Conservation (phyloP, 345 rosid genomes). For the Rhizophora mangle region DNA sequence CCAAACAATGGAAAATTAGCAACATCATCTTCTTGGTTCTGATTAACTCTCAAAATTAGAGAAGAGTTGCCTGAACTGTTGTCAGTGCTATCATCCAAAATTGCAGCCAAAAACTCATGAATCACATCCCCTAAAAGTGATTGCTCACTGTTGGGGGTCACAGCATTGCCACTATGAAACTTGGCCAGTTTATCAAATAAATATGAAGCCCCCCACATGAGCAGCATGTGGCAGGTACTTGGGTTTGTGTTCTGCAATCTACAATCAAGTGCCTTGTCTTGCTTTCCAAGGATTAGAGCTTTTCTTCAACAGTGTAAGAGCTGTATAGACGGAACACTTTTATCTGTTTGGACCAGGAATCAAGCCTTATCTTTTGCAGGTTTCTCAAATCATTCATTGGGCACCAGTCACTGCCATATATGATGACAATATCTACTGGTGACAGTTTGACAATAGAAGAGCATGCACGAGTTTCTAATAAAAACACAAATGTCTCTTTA, state of each 20-base stretch:
- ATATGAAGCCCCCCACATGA: constrained; percentile 80
- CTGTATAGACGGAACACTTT: constrained; percentile 77
- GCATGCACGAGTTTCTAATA: constrained; percentile 88
- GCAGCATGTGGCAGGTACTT: constrained; percentile 48
- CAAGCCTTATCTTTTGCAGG: constrained; percentile 67
- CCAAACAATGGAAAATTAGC: constrained; percentile 49
- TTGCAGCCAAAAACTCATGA: constrained; percentile 49
- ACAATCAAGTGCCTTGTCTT: constrained; percentile 43
- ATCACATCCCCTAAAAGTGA: constrained; percentile 39
- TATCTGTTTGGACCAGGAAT: constrained; percentile 53
- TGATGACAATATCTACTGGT: constrained; percentile 63
- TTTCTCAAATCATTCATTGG: constrained; percentile 62
- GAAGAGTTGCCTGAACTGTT: constrained; percentile 32
- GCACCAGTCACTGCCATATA: constrained; percentile 77
- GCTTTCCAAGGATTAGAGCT: constrained; percentile 61
- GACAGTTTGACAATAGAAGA: constrained; percentile 58
- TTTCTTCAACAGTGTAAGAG: constrained; percentile 72
- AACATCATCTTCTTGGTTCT: constrained; percentile 46
- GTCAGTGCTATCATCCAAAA: constrained; percentile 41
- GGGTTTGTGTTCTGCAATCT: constrained; percentile 42
- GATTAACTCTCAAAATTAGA: constrained; percentile 55
- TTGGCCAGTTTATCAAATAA: constrained; percentile 60
- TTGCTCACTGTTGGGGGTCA: constrained; percentile 33
- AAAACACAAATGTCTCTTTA: constrained; percentile 62
- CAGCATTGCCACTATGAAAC: constrained; percentile 41